Percentiles rank a stretch among this genome's conserved stretches.
Conservation (phyloP, 345 rosid genomes). For the Acer yangbiense region DNA sequence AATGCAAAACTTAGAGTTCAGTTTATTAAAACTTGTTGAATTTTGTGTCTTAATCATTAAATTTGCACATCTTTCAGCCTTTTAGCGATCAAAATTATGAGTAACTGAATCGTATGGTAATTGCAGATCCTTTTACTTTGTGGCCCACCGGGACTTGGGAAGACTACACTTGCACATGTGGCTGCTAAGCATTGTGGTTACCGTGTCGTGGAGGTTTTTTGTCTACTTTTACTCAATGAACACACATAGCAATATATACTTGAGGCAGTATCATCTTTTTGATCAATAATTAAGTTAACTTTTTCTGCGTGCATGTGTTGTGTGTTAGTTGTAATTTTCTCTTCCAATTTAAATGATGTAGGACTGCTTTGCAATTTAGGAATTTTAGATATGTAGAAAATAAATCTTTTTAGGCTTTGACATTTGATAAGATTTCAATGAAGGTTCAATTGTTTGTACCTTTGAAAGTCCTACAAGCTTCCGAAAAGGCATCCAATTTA, state of each 20-base stretch:
- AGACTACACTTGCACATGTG: constrained; percentile 97
- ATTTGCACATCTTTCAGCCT: constrained; percentile 12
- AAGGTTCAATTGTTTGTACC: not conserved
- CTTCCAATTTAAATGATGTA: constrained; percentile 6
- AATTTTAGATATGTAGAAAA: not conserved
- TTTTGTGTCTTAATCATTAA: constrained; percentile 3
- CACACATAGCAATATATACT: constrained; percentile 8
- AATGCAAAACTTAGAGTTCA: not conserved
- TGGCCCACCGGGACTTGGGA: constrained; percentile 99
- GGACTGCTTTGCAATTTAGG: not conserved
- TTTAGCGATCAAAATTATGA: constrained; percentile 2
- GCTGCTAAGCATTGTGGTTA: constrained; percentile 99
- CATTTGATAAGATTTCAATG: not conserved
- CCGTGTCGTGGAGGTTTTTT: constrained; percentile 86
- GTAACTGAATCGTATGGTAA: constrained; percentile 18
- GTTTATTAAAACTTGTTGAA: not conserved
- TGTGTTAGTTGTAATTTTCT: not conserved
- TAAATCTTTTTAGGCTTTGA: not conserved
- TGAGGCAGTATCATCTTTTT: constrained; percentile 11
- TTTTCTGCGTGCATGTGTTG: not conserved
- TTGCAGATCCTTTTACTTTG: constrained; percentile 93
- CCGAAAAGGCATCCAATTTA: not conserved
- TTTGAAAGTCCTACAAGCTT: not conserved
- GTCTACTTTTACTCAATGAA: constrained; percentile 26
- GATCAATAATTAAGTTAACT: not conserved